Percentiles rank a stretch among this genome's conserved stretches.
These are phyloP conservation scores for Hyphodiscus sp. DNA, from an alignment of 2,329 filamentous ascomycete genomes.

Conservation along the genomic window DNA sequence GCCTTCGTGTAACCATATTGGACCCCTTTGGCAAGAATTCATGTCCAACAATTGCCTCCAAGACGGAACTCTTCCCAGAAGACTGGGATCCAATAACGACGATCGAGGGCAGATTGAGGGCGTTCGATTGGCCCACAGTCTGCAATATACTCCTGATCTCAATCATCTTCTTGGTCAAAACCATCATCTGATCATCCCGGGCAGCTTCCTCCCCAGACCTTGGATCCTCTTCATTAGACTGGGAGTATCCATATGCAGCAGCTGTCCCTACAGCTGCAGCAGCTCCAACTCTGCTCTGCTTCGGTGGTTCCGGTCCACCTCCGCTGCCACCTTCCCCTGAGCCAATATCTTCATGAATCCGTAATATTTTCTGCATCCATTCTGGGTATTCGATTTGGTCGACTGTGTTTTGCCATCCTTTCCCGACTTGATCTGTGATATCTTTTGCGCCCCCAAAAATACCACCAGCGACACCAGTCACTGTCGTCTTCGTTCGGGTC, in stretches of 20 bases:
- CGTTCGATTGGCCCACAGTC: slow-evolving; percentile 84
- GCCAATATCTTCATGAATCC: slow-evolving; percentile 53
- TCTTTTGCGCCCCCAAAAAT: slow-evolving; percentile 67
- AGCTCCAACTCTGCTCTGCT: slow-evolving; percentile 52
- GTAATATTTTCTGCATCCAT: slow-evolving; percentile 73
- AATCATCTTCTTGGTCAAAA: slow-evolving; percentile 98
- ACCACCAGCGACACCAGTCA: slow-evolving; percentile 60
- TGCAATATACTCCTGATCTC: slow-evolving; percentile 91
- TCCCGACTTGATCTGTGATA: slow-evolving; percentile 71
- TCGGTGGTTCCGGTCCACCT: slow-evolving; percentile 46
- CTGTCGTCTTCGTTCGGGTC: slow-evolving; percentile 64
- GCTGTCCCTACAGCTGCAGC: slow-evolving; percentile 61
- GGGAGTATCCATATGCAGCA: slow-evolving; percentile 72
- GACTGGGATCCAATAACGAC: slow-evolving; percentile 99
- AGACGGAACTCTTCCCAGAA: slow-evolving; percentile 93
- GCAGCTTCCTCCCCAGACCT: slow-evolving; percentile 59
- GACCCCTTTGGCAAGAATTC: slow-evolving; percentile 97
- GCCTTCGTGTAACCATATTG: slow-evolving; percentile 95
- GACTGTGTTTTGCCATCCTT: slow-evolving; percentile 79
- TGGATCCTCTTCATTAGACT: slow-evolving; percentile 58
- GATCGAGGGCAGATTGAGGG: slow-evolving; percentile 86
- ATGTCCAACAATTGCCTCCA: slow-evolving; percentile 95
- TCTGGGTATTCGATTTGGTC: slow-evolving; percentile 65
- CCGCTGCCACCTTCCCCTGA: slow-evolving; percentile 20
- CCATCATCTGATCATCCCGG: slow-evolving; percentile 98